These are phyloP conservation scores for Rhododendron henanense DNA, from an alignment of 148 eudicot genomes.

Conservation along the genomic window DNA sequence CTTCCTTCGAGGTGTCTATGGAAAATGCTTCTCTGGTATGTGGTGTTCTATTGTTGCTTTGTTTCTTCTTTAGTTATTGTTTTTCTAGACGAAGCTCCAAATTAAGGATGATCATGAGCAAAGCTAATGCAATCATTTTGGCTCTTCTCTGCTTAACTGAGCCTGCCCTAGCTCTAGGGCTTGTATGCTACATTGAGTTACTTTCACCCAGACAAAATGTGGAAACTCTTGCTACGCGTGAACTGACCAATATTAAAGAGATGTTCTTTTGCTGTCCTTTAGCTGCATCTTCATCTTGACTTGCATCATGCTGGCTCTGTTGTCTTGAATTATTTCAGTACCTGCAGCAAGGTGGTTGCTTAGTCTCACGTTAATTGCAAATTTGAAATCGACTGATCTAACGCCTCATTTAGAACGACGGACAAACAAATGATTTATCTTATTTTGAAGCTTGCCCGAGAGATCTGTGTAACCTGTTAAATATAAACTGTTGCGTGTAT, in stretches of 20 bases:
- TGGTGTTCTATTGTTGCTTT: neutral
- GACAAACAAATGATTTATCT: neutral
- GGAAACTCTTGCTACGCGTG: neutral
- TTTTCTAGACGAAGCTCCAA: neutral
- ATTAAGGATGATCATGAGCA: neutral
- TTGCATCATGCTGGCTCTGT: neutral
- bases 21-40: conserved; percentile 79
- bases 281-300: neutral
- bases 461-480: neutral
- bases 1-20: conserved; percentile 53
- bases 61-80: neutral
- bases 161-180: neutral
- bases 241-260: neutral
- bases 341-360: neutral
- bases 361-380: neutral
- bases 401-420: neutral
- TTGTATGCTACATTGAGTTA: neutral
- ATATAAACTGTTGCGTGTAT: neutral
- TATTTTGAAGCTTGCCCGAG: neutral
- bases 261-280: neutral
- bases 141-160: neutral
- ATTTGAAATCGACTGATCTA: neutral
- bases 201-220: neutral
- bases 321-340: neutral
- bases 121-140: neutral